A percentile compares a stretch with the other conserved stretches of the same genome.
Conservation (phyloP, 352 stramenopile species). For the Pythium guiyangense region DNA sequence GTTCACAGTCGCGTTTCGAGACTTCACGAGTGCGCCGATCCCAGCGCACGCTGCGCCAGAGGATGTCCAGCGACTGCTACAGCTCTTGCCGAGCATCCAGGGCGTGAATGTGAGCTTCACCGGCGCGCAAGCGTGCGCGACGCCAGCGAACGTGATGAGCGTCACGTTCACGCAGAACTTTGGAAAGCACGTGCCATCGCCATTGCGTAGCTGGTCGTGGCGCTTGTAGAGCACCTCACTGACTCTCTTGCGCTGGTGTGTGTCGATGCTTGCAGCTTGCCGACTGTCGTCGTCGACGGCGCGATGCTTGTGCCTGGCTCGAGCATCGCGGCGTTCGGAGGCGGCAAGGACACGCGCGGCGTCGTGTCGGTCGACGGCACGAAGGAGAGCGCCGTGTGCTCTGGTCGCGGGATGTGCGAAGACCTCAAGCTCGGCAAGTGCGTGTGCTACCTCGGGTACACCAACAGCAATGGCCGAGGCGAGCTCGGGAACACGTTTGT, state of each 20-base stretch:
- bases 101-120: constrained; percentile 50
- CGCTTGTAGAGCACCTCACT: background rate
- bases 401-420: constrained; percentile 57
- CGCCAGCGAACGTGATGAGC: constrained; percentile 51
- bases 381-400: constrained; percentile 69
- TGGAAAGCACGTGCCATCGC: constrained; percentile 65
- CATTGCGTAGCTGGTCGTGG: background rate
- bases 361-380: constrained; percentile 46
- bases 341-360: constrained; percentile 18
- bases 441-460: constrained; percentile 58
- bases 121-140: constrained; percentile 56
- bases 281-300: constrained; percentile 45
- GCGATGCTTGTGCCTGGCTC: constrained; percentile 26
- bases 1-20: constrained; percentile 61
- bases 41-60: constrained; percentile 29
- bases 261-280: constrained; percentile 28
- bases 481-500: constrained; percentile 33
- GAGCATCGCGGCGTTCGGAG: constrained; percentile 20
- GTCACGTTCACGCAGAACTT: constrained; percentile 82
- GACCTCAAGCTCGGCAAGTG: constrained; percentile 53
- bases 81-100: constrained; percentile 45
- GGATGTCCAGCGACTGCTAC: constrained; percentile 26
- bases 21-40: constrained; percentile 60
- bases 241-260: constrained; percentile 1
- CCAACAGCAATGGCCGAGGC: constrained; percentile 59